These are phyloP conservation scores for Discostella stelligera DNA, from an alignment of 352 stramenopile species.

Conservation along the genomic window DNA sequence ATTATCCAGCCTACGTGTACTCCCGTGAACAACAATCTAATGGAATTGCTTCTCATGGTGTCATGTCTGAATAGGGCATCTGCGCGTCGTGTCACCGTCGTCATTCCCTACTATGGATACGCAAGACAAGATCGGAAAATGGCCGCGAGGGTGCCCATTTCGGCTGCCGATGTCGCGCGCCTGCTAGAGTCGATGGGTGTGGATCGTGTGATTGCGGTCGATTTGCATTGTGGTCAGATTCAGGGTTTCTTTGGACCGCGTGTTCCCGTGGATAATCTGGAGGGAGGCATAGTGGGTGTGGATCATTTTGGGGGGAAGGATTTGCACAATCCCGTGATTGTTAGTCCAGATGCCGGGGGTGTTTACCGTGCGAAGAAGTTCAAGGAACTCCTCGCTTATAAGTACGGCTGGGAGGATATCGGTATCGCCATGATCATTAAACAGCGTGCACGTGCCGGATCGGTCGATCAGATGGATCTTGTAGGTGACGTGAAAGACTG, in stretches of 20 bases:
- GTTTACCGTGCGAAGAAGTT: slow-evolving; percentile 99
- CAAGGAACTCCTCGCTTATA: slow-evolving; percentile 96
- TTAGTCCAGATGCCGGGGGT: slow-evolving; percentile 98
- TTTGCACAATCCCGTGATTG: slow-evolving; percentile 98
- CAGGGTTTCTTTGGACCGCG: slow-evolving; percentile 97
- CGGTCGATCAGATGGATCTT: slow-evolving; percentile 99
- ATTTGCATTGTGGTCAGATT: slow-evolving; percentile 93
- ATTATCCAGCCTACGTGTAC: slow-evolving; percentile 99
- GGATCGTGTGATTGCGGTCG: slow-evolving; percentile 90
- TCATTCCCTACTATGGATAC: slow-evolving; percentile 93
- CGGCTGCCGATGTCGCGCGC: slow-evolving; percentile 89
- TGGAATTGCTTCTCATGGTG: slow-evolving; percentile 93
- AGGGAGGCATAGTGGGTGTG: slow-evolving; percentile 79
- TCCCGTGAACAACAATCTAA: slow-evolving; percentile 99
- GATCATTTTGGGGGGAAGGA: slow-evolving; percentile 89
- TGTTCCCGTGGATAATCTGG: slow-evolving; percentile 98
- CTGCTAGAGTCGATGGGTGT: slow-evolving; percentile 92
- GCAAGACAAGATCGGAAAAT: slow-evolving; percentile 91
- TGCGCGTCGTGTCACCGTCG: slow-evolving; percentile 97
- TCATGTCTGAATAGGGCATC: slow-evolving; percentile 96
- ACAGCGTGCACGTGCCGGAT: slow-evolving; percentile 93
- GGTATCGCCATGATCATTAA: slow-evolving; percentile 99
- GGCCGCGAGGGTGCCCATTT: slow-evolving; percentile 96
- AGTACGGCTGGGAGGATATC: slow-evolving; percentile 95
- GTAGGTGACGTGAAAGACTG: slow-evolving; percentile 97